Conservation (phyloP, 805 yeast species). For the Candida methanosorbosa region DNA sequence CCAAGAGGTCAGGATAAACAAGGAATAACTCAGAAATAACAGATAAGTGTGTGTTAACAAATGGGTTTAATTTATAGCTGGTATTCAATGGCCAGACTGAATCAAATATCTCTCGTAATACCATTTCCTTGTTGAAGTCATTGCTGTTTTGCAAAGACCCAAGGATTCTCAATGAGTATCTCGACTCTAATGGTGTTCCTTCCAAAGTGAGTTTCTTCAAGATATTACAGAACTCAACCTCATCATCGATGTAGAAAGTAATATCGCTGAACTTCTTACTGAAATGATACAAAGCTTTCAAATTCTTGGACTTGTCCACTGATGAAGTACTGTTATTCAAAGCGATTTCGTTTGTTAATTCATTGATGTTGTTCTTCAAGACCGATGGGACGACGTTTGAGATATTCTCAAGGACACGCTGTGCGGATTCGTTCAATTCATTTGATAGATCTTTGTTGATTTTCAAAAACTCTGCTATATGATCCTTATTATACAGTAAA, state of each 20-base stretch:
- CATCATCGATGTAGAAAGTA: constrained; percentile 27
- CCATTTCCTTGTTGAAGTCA: constrained; percentile 24
- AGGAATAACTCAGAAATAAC: constrained; percentile 51
- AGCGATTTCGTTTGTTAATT: constrained; percentile 27
- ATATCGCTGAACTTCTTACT: constrained; percentile 40
- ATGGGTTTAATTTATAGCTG: constrained; percentile 15
- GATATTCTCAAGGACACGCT: constrained; percentile 48
- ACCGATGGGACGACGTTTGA: constrained; percentile 55
- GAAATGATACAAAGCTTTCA: constrained; percentile 56
- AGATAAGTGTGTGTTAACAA: constrained; percentile 48
- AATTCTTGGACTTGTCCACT: constrained; percentile 5
- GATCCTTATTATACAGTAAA: constrained; percentile 57
- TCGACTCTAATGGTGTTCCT: constrained; percentile 57
- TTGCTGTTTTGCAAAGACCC: constrained; percentile 37
- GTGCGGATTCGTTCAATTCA: constrained; percentile 29
- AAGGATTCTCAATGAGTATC: constrained; percentile 52
- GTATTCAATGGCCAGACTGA: constrained; percentile 43
- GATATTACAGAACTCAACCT: constrained; percentile 32
- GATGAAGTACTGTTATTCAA: not conserved
- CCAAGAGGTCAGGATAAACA: constrained; percentile 35
- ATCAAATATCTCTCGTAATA: constrained; percentile 29
- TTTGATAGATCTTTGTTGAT: constrained; percentile 28
- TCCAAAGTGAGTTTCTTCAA: constrained; percentile 36
- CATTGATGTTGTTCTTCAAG: constrained; percentile 49
- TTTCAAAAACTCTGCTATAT: constrained; percentile 44